These are phyloP conservation scores for Bipolaris gigantea DNA, from an alignment of 2,329 filamentous ascomycete genomes.

Conservation along the genomic window DNA sequence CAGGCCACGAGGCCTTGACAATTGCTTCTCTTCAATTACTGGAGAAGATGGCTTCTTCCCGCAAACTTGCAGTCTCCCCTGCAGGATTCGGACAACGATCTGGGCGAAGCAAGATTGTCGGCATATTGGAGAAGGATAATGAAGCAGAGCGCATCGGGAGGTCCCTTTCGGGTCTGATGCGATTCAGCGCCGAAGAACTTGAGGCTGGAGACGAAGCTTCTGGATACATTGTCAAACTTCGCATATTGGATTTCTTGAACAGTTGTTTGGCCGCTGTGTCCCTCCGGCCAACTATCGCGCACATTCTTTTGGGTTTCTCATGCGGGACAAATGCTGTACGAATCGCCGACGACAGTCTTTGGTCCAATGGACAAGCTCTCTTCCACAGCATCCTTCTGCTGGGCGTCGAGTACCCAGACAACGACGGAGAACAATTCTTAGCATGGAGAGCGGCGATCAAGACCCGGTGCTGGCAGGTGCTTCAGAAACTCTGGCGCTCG, in stretches of 20 bases:
- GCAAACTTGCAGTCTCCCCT: conserved; percentile 74
- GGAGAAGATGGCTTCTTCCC: conserved; percentile 82
- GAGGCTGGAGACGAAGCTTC: conserved; percentile 69
- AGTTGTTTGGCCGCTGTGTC: conserved; percentile 75
- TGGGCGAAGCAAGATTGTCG: conserved; percentile 80
- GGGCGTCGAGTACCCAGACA: conserved; percentile 69
- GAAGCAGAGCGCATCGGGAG: conserved; percentile 79
- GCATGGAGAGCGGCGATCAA: conserved; percentile 51
- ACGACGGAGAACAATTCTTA: conserved; percentile 49
- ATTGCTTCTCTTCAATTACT: conserved; percentile 79
- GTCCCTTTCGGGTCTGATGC: conserved; percentile 70
- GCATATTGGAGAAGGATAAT: conserved; percentile 80
- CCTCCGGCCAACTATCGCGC: conserved; percentile 81
- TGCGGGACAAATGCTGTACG: conserved; percentile 72
- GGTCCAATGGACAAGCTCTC: conserved; percentile 71
- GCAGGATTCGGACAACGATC: conserved; percentile 63
- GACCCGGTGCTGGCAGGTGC: conserved; percentile 57
- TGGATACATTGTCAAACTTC: conserved; percentile 78
- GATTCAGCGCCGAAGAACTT: conserved; percentile 68
- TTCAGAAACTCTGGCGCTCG: conserved; percentile 82
- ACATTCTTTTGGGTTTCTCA: conserved; percentile 84
- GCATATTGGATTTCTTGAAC: conserved; percentile 83
- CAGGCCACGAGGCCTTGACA: conserved; percentile 78
- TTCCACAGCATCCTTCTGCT: conserved; percentile 80
- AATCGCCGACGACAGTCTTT: conserved; percentile 68